Evolutionary conservation across 164 flowering plant genomes (phyloP).

Genomic region (Vitis rupestris): DNA sequence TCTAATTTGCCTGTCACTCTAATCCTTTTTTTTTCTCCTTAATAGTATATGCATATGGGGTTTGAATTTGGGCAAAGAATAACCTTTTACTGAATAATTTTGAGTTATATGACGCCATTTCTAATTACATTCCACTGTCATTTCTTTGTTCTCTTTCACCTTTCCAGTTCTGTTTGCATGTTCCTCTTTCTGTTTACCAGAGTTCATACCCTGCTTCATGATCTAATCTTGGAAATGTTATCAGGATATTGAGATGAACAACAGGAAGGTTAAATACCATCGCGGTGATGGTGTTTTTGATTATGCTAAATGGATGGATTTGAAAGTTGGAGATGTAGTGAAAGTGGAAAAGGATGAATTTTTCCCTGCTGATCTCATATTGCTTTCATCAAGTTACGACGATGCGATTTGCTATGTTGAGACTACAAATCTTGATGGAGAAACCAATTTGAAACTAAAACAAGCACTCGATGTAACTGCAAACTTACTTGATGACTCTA

Average conservation of each 20-base stretch:
- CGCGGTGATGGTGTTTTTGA: conserved; percentile 51
- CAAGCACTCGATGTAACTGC: conserved; percentile 64
- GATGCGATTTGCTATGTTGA: conserved; percentile 90
- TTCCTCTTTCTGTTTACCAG: not conserved
- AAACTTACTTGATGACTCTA: conserved; percentile 45
- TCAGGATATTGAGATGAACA: conserved; percentile 76
- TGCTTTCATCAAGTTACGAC: conserved; percentile 75
- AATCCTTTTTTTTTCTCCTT: too few relatives aligned
- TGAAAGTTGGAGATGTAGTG: conserved; percentile 72
- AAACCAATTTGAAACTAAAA: conserved; percentile 80
- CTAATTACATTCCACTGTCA: too few relatives aligned
- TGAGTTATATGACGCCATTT: too few relatives aligned
- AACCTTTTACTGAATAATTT: too few relatives aligned
- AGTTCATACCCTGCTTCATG: not conserved
- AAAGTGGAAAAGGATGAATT: conserved; percentile 81
- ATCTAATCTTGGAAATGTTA: not conserved
- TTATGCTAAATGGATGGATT: conserved; percentile 53
- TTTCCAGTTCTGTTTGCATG: not conserved
- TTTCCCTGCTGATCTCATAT: conserved; percentile 81
- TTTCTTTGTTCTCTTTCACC: not conserved
- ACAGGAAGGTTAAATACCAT: conserved; percentile 62
- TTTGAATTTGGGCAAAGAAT: too few relatives aligned
- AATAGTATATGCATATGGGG: too few relatives aligned
- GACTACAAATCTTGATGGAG: conserved; percentile 91
- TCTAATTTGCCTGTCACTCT: too few relatives aligned